Base-by-base conservation (phyloP, 2,329 filamentous ascomycete species). In the Scedosporium apiospermum region DNA sequence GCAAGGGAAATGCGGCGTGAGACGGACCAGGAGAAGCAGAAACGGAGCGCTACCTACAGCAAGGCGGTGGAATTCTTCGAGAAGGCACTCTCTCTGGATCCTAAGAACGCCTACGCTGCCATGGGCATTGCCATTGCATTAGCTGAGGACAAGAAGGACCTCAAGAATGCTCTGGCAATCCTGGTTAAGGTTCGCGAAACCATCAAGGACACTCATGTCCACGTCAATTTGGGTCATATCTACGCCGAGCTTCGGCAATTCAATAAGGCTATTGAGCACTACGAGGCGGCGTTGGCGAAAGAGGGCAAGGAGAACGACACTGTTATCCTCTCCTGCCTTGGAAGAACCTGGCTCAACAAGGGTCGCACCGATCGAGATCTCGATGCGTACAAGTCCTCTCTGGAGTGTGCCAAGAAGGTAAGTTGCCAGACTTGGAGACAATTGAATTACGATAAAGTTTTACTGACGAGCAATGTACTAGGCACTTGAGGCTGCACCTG, bases 11-110 rank as follows among this genome's bases (percentile, higher is more conserved):
- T 98, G 92, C 89, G 91, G 34, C 87, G 93, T 60, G 90, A 95
- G 65, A 90, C 90, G 0, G 95, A 98, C 7, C 82, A 87, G 64
- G 93, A 99, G 64, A 96, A 91, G 75, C 89, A 96, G 69, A 96
- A 96, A 78, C 88, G 93, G 61, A 89, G 88, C 63, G 90, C 89
- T 68, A 88, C 87, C 65, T 99, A 98, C 72, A 86, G 88, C 71
- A 92, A 93, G 67, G 93, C 95, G 0, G 93, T 98, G 10, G 96
- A 99, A 72, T 99, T 99, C 76, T 99, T 97, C 69, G 95, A 98
- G 73, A 99, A 99, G 77, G 93, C 93, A 4, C 79, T 99, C 23
- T 91, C 96, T 66, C 79, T 99, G n/a, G 95, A 99, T 70, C 87
- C 92, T 0, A 92, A 89, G 77, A 99, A 98, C 68, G 93, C 95